phyloP scores from a whole-genome alignment of 2,329 filamentous ascomycete genomes.

The Trichoderma aggressivum region DNA sequence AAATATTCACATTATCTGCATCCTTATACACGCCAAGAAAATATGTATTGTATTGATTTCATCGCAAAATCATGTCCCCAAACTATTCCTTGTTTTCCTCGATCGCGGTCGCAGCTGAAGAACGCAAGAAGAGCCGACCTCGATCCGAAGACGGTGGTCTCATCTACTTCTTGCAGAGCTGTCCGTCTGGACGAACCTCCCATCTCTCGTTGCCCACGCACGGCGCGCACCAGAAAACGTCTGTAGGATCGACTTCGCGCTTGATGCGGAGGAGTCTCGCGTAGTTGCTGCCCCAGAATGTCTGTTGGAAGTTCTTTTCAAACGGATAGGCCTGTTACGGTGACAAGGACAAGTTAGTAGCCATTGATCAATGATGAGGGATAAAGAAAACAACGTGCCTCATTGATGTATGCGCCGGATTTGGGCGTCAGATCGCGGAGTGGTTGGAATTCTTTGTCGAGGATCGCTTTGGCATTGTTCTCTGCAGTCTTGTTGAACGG shows the following conservation, averaged over 20 bases:
- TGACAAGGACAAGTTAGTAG: background rate
- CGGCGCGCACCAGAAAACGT: slow-evolving; percentile 47
- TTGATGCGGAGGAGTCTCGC: slow-evolving; percentile 43
- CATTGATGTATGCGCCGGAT: slow-evolving; percentile 45
- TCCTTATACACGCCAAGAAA: background rate
- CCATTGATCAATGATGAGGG: fast-evolving
- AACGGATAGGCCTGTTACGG: slow-evolving; percentile 31
- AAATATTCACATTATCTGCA: background rate
- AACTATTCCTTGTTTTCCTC: background rate
- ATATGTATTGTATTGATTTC: background rate
- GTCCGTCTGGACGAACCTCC: slow-evolving; percentile 27
- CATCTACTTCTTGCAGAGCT: slow-evolving; percentile 24
- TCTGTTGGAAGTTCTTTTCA: slow-evolving; percentile 38
- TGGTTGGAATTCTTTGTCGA: slow-evolving; percentile 32
- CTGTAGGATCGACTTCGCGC: slow-evolving; percentile 42
- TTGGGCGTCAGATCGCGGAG: slow-evolving; percentile 39
- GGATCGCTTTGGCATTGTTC: slow-evolving; percentile 24
- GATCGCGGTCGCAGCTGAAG: background rate
- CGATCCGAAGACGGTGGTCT: background rate
- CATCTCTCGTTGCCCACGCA: slow-evolving; percentile 47
- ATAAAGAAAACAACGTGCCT: slow-evolving; percentile 31
- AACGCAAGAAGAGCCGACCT: background rate
- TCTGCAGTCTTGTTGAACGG: slow-evolving; percentile 34
- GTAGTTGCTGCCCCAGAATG: slow-evolving; percentile 48
- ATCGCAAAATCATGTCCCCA: background rate